Evolutionary conservation across 1,139 yeast genomes (phyloP), one percentile per base, ranked within the genome.

Genomic region (Candida frijolesensis): DNA sequence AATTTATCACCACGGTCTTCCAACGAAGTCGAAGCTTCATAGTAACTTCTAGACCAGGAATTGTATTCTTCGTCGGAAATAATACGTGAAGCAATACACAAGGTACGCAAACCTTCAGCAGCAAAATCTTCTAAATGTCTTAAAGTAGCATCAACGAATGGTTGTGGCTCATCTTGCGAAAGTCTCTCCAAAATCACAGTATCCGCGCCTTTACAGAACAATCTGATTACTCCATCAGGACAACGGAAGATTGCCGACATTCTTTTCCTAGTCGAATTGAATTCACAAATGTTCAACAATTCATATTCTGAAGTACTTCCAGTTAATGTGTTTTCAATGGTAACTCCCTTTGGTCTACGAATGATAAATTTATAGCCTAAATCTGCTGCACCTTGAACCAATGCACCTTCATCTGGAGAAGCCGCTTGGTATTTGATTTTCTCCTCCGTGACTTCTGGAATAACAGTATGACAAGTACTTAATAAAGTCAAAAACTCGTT

Each of bases 351-450:
- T 7, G 99, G 99, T 50, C 85, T 84, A 71, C 99, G 88, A 44
- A 91, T 83, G 11, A 82, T 79, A 65, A 95, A 95, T 57, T 80
- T 85, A 65, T 87, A 94, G 0, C 97, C 98, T 49, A 94, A 74
- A 60, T 76, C 78, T 0, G 73, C 95, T 16, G 97, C 99, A 52
- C 99, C 99, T 60, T 94, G 92, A 3, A 95, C 99, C 55, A 95
- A 76, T 0, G 99, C 99, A 51, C 99, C 99, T 74, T 95, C 99
- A 71, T 95, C 99, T 0, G 99, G 99, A 1, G 98, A 92, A 0
- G 99, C 97, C 0, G 99, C 99, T 70, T 95, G 99, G 64, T 95
- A 95, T 65, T 89, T 92, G 57, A 94, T 86, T 1, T 75, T 62
- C 0, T 88, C 88, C 1, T 78, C 85, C 53, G 79, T 79, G 15